A percentile compares a stretch with the other conserved stretches of the same genome.
These are phyloP conservation scores for Scutellaria minor DNA, from an alignment of 257 asterid genomes.

Conservation along the genomic window DNA sequence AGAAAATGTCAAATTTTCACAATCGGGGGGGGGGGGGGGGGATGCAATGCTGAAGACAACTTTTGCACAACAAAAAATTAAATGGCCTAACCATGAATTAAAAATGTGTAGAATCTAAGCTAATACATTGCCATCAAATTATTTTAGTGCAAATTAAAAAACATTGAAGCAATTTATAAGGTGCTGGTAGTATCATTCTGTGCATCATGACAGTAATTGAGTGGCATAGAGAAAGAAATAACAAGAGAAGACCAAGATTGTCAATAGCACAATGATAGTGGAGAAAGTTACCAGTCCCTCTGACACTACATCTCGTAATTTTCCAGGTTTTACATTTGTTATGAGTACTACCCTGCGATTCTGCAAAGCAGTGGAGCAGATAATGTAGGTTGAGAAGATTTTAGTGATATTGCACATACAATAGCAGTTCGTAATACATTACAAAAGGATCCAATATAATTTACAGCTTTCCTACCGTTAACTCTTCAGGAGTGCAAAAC, in stretches of 20 bases:
- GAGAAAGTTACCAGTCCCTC: conserved; percentile 83
- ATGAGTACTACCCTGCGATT: conserved; percentile 80
- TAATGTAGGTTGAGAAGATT: conserved; percentile 21
- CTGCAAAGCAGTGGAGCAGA: conserved; percentile 53
- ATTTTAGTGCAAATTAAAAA: not conserved
- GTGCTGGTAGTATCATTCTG: not conserved
- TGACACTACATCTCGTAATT: conserved; percentile 88
- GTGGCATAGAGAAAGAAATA: conserved; percentile 22
- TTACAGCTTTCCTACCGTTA: conserved; percentile 58
- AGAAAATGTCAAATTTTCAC: not conserved
- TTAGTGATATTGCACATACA: conserved; percentile 14
- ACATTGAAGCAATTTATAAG: not conserved
- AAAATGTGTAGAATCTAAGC: not conserved
- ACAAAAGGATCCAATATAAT: conserved; percentile 19
- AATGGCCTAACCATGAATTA: not conserved
- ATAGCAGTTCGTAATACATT: not conserved
- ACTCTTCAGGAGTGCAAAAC: conserved; percentile 79
- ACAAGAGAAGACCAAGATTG: not conserved
- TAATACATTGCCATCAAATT: not conserved
- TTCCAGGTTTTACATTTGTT: conserved; percentile 95
- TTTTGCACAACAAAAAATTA: not conserved
- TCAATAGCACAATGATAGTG: conserved; percentile 15
- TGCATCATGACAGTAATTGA: not conserved
- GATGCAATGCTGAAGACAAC: not conserved
- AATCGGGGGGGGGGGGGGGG: too few relatives aligned